Conservation (phyloP, 805 yeast genomes). For the Schwanniomyces occidentalis region DNA sequence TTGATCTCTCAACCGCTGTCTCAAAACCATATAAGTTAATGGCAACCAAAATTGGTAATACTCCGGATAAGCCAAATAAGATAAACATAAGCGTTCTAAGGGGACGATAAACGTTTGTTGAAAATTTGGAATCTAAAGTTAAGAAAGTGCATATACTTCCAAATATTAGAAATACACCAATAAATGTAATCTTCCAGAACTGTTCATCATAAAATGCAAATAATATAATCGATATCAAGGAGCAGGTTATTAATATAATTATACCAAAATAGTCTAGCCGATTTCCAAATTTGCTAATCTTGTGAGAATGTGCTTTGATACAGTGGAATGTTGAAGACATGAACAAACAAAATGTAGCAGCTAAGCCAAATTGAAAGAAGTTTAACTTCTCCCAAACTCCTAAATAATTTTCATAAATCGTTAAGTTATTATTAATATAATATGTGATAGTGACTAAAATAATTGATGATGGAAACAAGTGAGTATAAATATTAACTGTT, state of each 20-base stretch:
- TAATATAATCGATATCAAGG: conserved; percentile 47
- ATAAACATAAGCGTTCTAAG: conserved; percentile 78
- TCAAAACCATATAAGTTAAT: conserved; percentile 46
- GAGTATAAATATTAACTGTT: conserved; percentile 69
- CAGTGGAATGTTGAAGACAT: conserved; percentile 69
- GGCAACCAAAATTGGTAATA: conserved; percentile 66
- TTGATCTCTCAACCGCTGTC: conserved; percentile 51
- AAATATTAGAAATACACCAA: conserved; percentile 47
- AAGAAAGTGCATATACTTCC: conserved; percentile 64
- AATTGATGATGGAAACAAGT: conserved; percentile 48
- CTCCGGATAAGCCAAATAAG: conserved; percentile 75
- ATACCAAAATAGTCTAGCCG: conserved; percentile 78
- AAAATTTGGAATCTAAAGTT: conserved; percentile 65
- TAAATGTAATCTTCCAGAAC: conserved; percentile 36
- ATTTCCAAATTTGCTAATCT: conserved; percentile 57
- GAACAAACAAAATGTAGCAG: conserved; percentile 59
- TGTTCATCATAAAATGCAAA: conserved; percentile 49
- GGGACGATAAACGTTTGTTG: conserved; percentile 72
- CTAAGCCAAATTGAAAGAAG: conserved; percentile 54
- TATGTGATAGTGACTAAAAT: conserved; percentile 23
- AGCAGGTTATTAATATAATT: conserved; percentile 63
- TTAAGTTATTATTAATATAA: conserved; percentile 29
- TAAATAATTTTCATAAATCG: conserved; percentile 21
- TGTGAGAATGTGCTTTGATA: conserved; percentile 63
- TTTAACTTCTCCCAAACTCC: conserved; percentile 48